phyloP scores from a whole-genome alignment of 345 rosid genomes.

The Gossypium ekmanianum region DNA sequence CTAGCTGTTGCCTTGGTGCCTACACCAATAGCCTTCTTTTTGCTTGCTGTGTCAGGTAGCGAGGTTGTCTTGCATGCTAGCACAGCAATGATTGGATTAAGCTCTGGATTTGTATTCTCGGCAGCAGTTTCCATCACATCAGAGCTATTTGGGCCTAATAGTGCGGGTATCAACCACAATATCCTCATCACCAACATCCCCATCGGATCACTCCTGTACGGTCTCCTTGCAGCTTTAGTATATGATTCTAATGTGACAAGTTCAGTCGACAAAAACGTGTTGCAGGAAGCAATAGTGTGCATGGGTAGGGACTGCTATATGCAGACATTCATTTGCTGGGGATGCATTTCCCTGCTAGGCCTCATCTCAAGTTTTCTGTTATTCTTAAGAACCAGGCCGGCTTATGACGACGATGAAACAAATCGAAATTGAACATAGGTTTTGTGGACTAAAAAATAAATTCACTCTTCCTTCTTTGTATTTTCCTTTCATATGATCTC shows the following conservation, averaged over 20 bases:
- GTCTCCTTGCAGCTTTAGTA: constrained; percentile 64
- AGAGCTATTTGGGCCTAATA: constrained; percentile 75
- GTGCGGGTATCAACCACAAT: constrained; percentile 76
- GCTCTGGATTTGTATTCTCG: constrained; percentile 70
- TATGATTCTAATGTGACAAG: constrained; percentile 56
- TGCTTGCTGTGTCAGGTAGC: constrained; percentile 51
- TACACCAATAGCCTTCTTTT: constrained; percentile 56
- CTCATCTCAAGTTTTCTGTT: constrained; percentile 41
- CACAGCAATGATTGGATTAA: constrained; percentile 60
- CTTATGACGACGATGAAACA: constrained; percentile 40
- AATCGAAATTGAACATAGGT: constrained; percentile 22
- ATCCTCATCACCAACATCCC: constrained; percentile 88
- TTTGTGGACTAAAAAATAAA: constrained; percentile 14
- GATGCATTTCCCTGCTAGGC: constrained; percentile 45
- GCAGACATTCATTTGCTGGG: constrained; percentile 48
- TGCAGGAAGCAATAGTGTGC: constrained; percentile 39
- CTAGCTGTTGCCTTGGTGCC: constrained; percentile 63
- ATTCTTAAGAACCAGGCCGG: constrained; percentile 47
- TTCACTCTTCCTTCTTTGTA: not conserved
- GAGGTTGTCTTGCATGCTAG: constrained; percentile 33
- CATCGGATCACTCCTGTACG: constrained; percentile 70
- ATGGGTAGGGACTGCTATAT: constrained; percentile 55
- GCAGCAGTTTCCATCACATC: constrained; percentile 82
- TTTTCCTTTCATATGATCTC: not conserved
- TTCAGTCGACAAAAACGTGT: constrained; percentile 7